A percentile compares a stretch with the other conserved stretches of the same genome.
phyloP scores from a whole-genome alignment of 2,329 filamentous ascomycete species.

The Rhinocladiella similis region DNA sequence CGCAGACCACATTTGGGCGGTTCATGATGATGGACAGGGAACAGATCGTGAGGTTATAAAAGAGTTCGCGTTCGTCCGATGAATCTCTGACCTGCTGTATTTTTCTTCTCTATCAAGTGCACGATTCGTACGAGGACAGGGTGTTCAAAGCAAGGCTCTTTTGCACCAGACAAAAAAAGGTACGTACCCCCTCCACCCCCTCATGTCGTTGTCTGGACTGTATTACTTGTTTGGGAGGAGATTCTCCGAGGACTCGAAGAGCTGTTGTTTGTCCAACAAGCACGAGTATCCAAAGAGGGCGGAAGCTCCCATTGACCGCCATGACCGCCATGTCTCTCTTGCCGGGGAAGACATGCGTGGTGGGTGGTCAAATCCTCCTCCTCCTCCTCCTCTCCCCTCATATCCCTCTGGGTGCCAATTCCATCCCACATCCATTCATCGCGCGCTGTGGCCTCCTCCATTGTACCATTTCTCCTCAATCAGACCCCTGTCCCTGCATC shows the following conservation, averaged over 20 bases:
- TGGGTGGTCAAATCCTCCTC: not conserved
- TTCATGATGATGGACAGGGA: not conserved
- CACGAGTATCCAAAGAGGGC: too few species aligned
- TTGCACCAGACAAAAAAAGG: not conserved
- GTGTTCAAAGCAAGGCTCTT: not conserved
- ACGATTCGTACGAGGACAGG: not conserved
- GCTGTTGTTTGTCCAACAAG: too few species aligned
- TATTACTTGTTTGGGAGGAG: not conserved
- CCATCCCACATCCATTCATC: too few species aligned
- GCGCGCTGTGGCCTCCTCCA: too few species aligned
- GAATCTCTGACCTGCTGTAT: not conserved
- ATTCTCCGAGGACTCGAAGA: too few species aligned
- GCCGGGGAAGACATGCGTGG: not conserved
- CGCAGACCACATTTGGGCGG: not conserved
- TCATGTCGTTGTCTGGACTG: not conserved
- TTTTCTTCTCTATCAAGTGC: slow-evolving; percentile 2
- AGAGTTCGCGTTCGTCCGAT: slow-evolving; percentile 20
- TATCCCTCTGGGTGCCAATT: not conserved
- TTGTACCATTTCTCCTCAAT: not conserved
- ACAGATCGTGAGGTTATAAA: slow-evolving; percentile 3
- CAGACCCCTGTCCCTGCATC: not conserved
- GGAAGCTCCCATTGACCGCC: not conserved
- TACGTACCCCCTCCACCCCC: slow-evolving; percentile 10
- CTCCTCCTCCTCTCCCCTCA: not conserved
- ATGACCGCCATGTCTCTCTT: not conserved